Evolutionary conservation across 768 basidiomycete species (phyloP).

Genomic region (Hericium rajendrae): DNA sequence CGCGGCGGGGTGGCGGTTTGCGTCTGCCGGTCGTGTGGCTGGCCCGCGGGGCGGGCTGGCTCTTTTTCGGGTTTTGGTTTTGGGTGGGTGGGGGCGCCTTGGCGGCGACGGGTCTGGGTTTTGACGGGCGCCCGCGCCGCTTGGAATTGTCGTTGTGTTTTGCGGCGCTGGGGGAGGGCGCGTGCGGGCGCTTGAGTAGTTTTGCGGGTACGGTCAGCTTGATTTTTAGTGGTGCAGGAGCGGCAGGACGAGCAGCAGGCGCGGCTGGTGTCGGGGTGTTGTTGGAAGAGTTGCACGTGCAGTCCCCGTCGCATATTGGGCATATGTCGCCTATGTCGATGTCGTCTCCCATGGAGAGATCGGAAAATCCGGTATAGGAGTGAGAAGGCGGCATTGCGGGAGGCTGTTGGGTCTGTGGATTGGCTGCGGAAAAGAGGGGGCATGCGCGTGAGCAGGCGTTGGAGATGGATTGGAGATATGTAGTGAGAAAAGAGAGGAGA

Average conservation of each 20-base stretch:
- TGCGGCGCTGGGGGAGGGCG: neutral
- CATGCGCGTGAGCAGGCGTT: conserved; percentile 1
- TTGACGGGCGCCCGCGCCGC: conserved; percentile 4
- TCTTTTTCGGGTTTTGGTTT: conserved; percentile 4
- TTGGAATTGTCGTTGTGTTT: conserved; percentile 3
- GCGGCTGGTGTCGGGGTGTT: neutral
- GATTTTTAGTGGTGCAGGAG: conserved; percentile 13
- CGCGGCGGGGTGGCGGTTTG: neutral
- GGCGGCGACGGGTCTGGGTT: neutral
- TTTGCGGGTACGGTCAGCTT: conserved; percentile 14
- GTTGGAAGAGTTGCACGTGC: conserved; percentile 56
- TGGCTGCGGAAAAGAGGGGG: conserved; percentile 20
- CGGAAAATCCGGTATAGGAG: conserved; percentile 47
- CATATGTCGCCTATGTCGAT: conserved; percentile 84
- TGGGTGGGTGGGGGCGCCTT: neutral
- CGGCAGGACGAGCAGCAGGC: neutral
- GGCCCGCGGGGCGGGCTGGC: conserved; percentile 4
- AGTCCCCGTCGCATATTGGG: conserved; percentile 85
- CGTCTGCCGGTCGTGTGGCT: conserved; percentile 13
- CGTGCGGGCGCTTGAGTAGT: conserved; percentile 10
- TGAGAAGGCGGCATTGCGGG: conserved; percentile 60
- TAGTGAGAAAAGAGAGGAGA: conserved; percentile 1
- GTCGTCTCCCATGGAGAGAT: conserved; percentile 29
- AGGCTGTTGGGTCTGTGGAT: conserved; percentile 40
- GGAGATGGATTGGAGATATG: conserved; percentile 9